These are phyloP conservation scores for Xeromyces bisporus DNA, from an alignment of 495 filamentous ascomycete species.

Conservation along the genomic window DNA sequence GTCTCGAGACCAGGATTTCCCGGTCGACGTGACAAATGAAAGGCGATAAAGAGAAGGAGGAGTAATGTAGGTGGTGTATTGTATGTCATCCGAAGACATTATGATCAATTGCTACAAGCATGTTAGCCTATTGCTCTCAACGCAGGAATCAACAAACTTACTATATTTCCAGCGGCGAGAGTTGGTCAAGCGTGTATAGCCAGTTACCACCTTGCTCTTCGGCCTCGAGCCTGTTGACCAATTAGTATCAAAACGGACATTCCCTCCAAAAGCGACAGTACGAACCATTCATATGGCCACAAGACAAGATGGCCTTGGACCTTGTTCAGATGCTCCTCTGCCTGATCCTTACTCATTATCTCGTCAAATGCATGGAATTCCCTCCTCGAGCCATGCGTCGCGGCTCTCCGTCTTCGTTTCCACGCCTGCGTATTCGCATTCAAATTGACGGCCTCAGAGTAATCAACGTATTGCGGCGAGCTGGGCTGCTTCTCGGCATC, in stretches of 20 bases:
- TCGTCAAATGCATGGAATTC: conserved; percentile 59
- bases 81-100: too few species aligned
- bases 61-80: too few species aligned
- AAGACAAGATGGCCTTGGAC: conserved; percentile 78
- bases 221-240: conserved; percentile 41
- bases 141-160: conserved; percentile 31
- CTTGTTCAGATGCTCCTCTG: conserved; percentile 64
- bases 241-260: too few species aligned
- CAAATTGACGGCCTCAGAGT: conserved; percentile 33
- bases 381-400: conserved; percentile 56
- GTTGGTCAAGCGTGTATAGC: conserved; percentile 89
- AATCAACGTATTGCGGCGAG: conserved; percentile 22
- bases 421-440: conserved; percentile 25
- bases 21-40: too few species aligned
- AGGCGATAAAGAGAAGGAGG: too few species aligned
- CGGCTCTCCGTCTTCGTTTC: conserved; percentile 49
- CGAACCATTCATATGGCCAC: conserved; percentile 85
- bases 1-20: too few species aligned
- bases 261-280: too few species aligned
- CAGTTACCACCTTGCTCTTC: conserved; percentile 91
- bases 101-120: conserved; percentile 1
- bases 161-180: conserved; percentile 97
- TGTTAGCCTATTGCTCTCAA: background rate
- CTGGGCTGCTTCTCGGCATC: conserved; percentile 19
- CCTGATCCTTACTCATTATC: conserved; percentile 50